Evolutionary conservation across 768 basidiomycete genomes (phyloP), one percentile per base, ranked within the genome.

Genomic region (Kwoniella botswanensis): DNA sequence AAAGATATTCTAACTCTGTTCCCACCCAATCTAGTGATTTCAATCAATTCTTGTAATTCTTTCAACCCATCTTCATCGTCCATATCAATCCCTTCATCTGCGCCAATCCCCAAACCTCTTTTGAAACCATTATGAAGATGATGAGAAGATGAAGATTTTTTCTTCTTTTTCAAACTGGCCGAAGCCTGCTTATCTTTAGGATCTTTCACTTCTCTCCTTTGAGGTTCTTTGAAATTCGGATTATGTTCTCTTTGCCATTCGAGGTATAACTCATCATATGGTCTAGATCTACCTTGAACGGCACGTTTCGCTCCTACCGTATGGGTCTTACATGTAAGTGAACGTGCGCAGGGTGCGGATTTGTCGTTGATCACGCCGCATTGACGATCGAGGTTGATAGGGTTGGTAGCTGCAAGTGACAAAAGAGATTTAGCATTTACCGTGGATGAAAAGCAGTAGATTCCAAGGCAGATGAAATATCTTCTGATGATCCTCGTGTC

Each of bases 361-460:
- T 97, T 97, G 85, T 96, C 94, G 85, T 96, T 98, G 82, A 97
- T 96, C 46, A 98, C 96, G 62, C 96, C 94, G 77, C 96, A 98
- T 74, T 97, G 94, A 67, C 88, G 90, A 85, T 97, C 93, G 73
- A 90, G 89, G 84, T 98, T 91, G 61, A 96, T 89, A 3, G 94
- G 94, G 1, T 93, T 81, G 18, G 66, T 63, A 13, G 68, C 79
- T 82, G 53, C 1, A 43, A 46, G 24, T 6, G 42, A 78, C 11
- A 17, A 24, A 22, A 7, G 35, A 7, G 56, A 61, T 17, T 43
- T 44, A 41, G 13, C 21, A 43, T 18, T n/a, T 26, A 50, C 24
- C 2, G 43, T 22, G 42, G 3, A 46, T 46, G 43, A 46, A 10
- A 17, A 50, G 9, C 43, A 44, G 35, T 11, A 17, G 11, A 50